Percentiles rank a stretch among this genome's conserved stretches.
phyloP scores from a whole-genome alignment of 75 land plant genomes.

The Cupressus sempervirens region DNA sequence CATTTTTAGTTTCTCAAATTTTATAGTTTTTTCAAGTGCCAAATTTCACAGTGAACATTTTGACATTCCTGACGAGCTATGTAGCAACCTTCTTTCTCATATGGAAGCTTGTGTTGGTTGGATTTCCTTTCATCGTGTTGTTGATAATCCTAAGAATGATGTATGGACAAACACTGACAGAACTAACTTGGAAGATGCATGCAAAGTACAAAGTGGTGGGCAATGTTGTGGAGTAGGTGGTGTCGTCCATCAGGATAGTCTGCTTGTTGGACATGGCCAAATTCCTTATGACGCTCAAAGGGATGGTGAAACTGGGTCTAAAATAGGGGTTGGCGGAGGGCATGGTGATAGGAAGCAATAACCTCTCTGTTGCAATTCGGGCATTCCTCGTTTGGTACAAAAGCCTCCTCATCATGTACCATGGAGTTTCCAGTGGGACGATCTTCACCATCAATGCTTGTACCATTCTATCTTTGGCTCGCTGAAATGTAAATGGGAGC shows the following conservation, averaged over 20 bases:
- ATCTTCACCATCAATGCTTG: conserved; percentile 47
- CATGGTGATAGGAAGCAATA: conserved; percentile 50
- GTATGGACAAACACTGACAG: conserved; percentile 44
- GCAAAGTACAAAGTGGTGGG: conserved; percentile 41
- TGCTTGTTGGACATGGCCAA: conserved; percentile 46
- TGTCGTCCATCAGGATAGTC: conserved; percentile 57
- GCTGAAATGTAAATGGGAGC: too few relatives aligned
- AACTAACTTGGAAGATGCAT: conserved; percentile 27
- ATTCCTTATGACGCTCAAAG: conserved; percentile 43
- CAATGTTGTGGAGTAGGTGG: conserved; percentile 43
- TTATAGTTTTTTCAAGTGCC: conserved; percentile 58
- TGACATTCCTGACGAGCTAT: conserved; percentile 46
- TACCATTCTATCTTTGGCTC: too few relatives aligned
- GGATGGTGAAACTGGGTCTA: conserved; percentile 28
- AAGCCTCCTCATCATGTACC: conserved; percentile 52
- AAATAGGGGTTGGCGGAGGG: conserved; percentile 49
- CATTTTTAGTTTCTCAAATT: too few relatives aligned
- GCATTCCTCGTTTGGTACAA: conserved; percentile 64
- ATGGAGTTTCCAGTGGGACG: conserved; percentile 50
- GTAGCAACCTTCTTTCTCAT: conserved; percentile 31
- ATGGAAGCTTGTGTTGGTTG: conserved; percentile 52
- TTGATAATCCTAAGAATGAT: conserved; percentile 51
- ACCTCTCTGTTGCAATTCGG: conserved; percentile 60
- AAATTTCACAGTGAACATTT: conserved; percentile 41
- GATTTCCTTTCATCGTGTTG: conserved; percentile 35